Base-by-base conservation (phyloP, 2,329 filamentous ascomycete species). In the Monosporascus sp. region DNA sequence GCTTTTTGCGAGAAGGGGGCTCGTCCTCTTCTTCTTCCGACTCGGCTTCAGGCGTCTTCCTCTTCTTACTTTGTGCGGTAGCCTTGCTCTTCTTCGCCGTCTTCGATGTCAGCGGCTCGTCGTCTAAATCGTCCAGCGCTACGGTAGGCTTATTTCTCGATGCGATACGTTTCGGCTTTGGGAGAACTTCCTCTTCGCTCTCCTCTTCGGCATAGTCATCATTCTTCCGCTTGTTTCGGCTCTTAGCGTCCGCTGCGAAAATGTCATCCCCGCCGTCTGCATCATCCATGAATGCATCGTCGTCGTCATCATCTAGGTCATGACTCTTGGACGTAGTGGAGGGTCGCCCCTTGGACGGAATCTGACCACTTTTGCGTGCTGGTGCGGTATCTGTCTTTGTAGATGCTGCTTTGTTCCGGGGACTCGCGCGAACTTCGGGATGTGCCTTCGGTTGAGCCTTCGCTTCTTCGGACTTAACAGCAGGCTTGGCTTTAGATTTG, bases 261-360 rank as follows among this genome's bases (percentile, higher is more conserved):
- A 96, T 91, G 61, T 96, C 92, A 58, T 90, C 88, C n/a, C 82
- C 87, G 3, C 82, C 85, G 45, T 89, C 83, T 6, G 81, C 78
- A 37, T 85, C 85, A 20, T 89, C 82, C 59, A 87, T 71, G 53
- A 80, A 82, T 5, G 76, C 79, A 61, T 82, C 78, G 8, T 78
- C 77, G 53, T 83, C 79, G 37, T 82, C 79, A 38, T 82, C 77
- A 37, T 81, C 69, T 5, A 64, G 58, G 24, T 67, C 63, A 52
- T 72, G 64, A 47, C 76, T 73, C 49, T 70, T 71, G 51, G 74
- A 69, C 2, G 74, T 66, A 1, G 70, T 68, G 2, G 72, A 67
- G 0, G 72, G 46, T 52, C 72, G 72, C 59, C 76, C 80, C 55
- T 75, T 77, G 37, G 71, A 45, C 24, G 68, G 56, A n/a, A 61